phyloP scores from a whole-genome alignment of 805 yeast species.

The Candida peoriensis region DNA sequence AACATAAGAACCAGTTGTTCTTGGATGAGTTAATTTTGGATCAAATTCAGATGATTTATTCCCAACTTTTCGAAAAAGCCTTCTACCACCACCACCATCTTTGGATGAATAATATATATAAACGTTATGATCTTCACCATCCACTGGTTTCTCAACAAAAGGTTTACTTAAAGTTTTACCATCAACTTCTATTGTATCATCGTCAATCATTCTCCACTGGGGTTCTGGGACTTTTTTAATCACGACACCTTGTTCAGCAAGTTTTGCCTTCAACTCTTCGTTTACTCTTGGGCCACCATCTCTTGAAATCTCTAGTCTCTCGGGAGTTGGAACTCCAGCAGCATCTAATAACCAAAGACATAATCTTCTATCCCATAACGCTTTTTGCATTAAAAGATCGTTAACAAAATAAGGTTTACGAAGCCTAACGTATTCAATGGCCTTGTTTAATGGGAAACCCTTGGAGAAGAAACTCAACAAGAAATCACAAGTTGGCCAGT shows the following conservation, averaged over 20 bases:
- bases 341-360: conserved; percentile 76
- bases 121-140: conserved; percentile 97
- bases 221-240: conserved; percentile 52
- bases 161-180: conserved; percentile 78
- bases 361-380: conserved; percentile 94
- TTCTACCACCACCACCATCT: conserved; percentile 97
- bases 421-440: conserved; percentile 81
- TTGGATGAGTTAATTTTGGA: conserved; percentile 63
- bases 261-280: conserved; percentile 53
- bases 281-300: conserved; percentile 95
- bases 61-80: conserved; percentile 91
- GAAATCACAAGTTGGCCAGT: conserved; percentile 99
- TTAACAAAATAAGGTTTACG: conserved; percentile 88
- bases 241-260: conserved; percentile 57
- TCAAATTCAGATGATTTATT: conserved; percentile 96
- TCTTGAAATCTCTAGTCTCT: conserved; percentile 80
- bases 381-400: conserved; percentile 86
- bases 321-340: conserved; percentile 85
- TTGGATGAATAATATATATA: conserved; percentile 83
- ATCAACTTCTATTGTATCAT: conserved; percentile 72
- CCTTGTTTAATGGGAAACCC: conserved; percentile 96
- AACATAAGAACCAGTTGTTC: conserved; percentile 87
- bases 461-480: conserved; percentile 88
- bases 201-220: conserved; percentile 81
- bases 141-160: conserved; percentile 96